Conservation (phyloP, 495 filamentous ascomycete species). For the Hyaloscypha variabilis region DNA sequence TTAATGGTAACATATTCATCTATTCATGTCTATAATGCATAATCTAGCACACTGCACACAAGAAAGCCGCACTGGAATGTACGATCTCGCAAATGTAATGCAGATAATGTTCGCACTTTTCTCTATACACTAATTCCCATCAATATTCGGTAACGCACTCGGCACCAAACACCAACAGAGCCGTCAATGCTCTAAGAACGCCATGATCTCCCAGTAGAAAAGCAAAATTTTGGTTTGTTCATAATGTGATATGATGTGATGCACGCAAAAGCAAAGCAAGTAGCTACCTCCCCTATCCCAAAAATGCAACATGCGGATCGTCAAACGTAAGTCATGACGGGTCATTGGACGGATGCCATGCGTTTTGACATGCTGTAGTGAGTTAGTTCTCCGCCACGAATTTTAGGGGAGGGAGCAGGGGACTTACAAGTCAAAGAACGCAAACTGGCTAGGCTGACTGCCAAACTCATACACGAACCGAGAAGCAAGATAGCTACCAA, state of each 20-base stretch:
- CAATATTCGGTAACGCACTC: too few relatives aligned
- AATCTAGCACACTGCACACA: too few relatives aligned
- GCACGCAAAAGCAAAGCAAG: background rate
- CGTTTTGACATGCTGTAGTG: constrained; percentile 51
- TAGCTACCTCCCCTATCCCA: background rate
- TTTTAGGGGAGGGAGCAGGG: background rate
- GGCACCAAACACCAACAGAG: too few relatives aligned
- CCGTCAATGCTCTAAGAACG: too few relatives aligned
- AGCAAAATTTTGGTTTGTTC: background rate
- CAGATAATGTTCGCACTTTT: too few relatives aligned
- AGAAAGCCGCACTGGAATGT: too few relatives aligned
- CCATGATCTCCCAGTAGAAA: too few relatives aligned
- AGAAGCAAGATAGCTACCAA: constrained; percentile 91
- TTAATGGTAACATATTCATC: too few relatives aligned
- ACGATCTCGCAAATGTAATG: too few relatives aligned
- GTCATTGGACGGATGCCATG: constrained; percentile 6
- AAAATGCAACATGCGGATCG: background rate
- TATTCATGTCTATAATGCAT: too few relatives aligned
- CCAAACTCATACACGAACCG: constrained; percentile 96
- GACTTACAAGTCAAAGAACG: constrained; percentile 97
- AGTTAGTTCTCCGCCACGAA: constrained; percentile 1
- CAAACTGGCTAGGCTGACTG: constrained; percentile 91
- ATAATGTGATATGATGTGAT: background rate
- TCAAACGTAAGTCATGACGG: background rate
- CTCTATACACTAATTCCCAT: too few relatives aligned